Evolutionary conservation across 139 green algal species (phyloP).

Genomic region (Volvox reticuliferus): DNA sequence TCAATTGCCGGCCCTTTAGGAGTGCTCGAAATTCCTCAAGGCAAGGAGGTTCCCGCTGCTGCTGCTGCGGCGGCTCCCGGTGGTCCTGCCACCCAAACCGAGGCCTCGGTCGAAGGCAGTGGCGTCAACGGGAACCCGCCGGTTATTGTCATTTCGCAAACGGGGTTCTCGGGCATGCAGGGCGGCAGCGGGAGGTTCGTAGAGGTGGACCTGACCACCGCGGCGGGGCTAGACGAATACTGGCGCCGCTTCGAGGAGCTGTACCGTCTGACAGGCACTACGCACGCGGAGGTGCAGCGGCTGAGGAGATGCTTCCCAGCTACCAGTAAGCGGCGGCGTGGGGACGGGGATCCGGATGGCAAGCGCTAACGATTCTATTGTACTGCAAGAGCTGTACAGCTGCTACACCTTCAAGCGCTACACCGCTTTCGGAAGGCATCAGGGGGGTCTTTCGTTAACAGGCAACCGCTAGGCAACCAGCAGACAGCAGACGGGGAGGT

Average conservation of each 20-base stretch:
- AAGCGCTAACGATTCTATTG: neutral
- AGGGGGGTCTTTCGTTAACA: no score
- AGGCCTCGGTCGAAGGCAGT: slow-evolving; percentile 23
- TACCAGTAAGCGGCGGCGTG: slow-evolving; percentile 1
- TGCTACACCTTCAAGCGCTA: no score
- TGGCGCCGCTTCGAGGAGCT: slow-evolving; percentile 47
- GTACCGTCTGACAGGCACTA: neutral
- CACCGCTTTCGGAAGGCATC: no score
- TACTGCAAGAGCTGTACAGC: no score
- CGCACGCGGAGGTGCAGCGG: neutral
- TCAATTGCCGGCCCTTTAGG: no score
- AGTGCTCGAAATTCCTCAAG: no score
- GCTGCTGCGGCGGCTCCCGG: neutral
- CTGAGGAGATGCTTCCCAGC: slow-evolving; percentile 34
- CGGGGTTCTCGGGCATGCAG: neutral
- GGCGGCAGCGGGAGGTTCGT: neutral
- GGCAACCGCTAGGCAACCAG: no score
- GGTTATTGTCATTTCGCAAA: neutral
- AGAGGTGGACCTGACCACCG: slow-evolving; percentile 36
- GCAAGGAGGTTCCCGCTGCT: no score
- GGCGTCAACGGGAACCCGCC: neutral
- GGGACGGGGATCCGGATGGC: no score
- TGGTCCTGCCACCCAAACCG: neutral
- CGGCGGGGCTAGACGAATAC: slow-evolving; percentile 25
- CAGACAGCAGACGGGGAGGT: no score